Evolutionary conservation across 352 stramenopile genomes (phyloP), one percentile per base, ranked within the genome.

Genomic region (Pythium oligandrum): DNA sequence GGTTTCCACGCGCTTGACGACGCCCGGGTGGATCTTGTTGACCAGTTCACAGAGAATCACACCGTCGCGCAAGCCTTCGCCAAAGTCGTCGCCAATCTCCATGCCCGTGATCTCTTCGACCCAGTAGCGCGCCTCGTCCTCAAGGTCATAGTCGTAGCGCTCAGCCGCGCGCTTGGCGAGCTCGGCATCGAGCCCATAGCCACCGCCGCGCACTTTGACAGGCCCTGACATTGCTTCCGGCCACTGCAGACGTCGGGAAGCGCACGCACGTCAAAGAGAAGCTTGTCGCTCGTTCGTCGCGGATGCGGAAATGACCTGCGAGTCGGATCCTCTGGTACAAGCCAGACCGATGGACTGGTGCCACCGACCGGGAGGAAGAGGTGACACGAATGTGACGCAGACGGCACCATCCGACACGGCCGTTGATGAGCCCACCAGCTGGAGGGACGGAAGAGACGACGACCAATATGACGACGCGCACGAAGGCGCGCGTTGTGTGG

Each of bases 181-280:
- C 74, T 97, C 86, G 3, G 88, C 88, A 62, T 97, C 89, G 32
- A 97, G 79, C 3, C 89, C 89, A 59, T 90, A 97, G 57, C 86
- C 85, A 47, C 82, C 86, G 38, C 77, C 79, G 49, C 83, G 78
- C 45, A 70, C 56, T 52, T 90, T 75, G 32, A 92, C 76, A 6
- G 78, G 81, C 3, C 71, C 59, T 2, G 64, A 42, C 12, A 26
- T 26, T 26, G 17, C 17, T 26, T 26, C 17, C 17, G 17, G 17
- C 17, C 17, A 26, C 17, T 26, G 17, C 17, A 26, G 17, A 26
- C 17, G 17, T 26, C 17, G 17, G 17, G 17, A 26, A 26, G 17
- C 17, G 17, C 17, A 26, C 17, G 17, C 17, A 26, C 17, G 17
- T 26, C 17, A 26, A 26, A 26, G 17, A 26, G 17, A 26, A 26